These are phyloP conservation scores for Podospora tetraspora DNA, from an alignment of 495 filamentous ascomycete species.

Conservation along the genomic window DNA sequence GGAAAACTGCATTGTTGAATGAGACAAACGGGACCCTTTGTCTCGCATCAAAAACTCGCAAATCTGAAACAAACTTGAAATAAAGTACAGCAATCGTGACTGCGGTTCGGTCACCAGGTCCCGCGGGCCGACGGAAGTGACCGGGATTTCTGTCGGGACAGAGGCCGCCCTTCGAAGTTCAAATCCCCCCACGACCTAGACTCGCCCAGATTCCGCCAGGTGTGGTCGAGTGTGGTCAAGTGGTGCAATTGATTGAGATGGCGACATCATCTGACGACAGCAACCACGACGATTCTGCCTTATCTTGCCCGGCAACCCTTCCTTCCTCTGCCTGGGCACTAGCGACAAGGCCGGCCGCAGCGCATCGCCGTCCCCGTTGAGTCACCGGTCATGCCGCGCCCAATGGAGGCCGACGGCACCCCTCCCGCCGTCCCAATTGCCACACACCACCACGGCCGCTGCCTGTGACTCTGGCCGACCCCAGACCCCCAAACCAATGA, in stretches of 20 bases:
- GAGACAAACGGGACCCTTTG: neutral
- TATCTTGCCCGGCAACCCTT: neutral
- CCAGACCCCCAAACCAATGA: neutral
- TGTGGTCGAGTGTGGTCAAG: neutral
- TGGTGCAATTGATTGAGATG: neutral
- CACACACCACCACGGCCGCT: neutral
- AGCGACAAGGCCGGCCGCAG: conserved; percentile 8
- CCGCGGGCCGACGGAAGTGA: neutral
- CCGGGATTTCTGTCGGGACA: neutral
- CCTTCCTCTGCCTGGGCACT: conserved; percentile 3
- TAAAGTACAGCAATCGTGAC: neutral
- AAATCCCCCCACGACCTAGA: neutral
- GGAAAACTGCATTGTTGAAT: neutral
- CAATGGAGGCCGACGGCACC: conserved; percentile 1
- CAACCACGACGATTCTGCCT: neutral
- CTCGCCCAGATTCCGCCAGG: neutral
- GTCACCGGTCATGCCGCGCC: conserved; percentile 1
- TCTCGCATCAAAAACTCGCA: too few species aligned
- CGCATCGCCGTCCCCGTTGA: neutral
- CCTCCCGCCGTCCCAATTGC: neutral
- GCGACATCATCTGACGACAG: neutral
- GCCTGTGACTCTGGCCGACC: neutral
- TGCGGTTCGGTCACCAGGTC: neutral
- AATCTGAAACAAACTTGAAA: neutral
- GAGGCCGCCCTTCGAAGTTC: neutral